These are phyloP conservation scores for Xylaria acuta DNA, from an alignment of 495 filamentous ascomycete species.

Conservation along the genomic window DNA sequence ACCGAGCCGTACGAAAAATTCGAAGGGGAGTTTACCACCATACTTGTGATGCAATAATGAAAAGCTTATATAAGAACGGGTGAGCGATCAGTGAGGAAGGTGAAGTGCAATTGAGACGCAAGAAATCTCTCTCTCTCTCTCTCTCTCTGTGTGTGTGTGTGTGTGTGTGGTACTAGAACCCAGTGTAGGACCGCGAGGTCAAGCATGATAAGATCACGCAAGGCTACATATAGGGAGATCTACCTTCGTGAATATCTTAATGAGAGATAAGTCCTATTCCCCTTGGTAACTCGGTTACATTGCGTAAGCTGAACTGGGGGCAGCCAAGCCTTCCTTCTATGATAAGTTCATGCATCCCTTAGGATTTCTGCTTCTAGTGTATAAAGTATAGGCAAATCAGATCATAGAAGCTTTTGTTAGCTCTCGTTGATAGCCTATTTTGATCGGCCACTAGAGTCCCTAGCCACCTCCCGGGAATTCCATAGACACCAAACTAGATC, in stretches of 20 bases:
- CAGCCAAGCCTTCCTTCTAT: slow-evolving; percentile 17
- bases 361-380: background rate
- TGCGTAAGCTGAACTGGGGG: background rate
- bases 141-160: too few species aligned
- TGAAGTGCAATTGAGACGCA: background rate
- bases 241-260: background rate
- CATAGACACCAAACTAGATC: background rate
- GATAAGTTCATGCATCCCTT: slow-evolving; percentile 4
- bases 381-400: background rate
- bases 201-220: background rate
- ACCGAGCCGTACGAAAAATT: background rate
- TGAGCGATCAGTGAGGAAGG: background rate
- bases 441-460: background rate
- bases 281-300: background rate
- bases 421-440: background rate
- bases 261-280: background rate
- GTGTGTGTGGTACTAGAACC: too few species aligned
- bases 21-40: background rate
- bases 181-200: background rate
- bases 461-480: background rate
- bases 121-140: background rate
- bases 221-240: background rate
- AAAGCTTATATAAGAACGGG: background rate
- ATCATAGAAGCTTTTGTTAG: background rate
- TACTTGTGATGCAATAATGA: background rate